Percentiles rank a stretch among this genome's conserved stretches.
These are phyloP conservation scores for Cochlearia excelsa DNA, from an alignment of 345 rosid species.

Conservation along the genomic window DNA sequence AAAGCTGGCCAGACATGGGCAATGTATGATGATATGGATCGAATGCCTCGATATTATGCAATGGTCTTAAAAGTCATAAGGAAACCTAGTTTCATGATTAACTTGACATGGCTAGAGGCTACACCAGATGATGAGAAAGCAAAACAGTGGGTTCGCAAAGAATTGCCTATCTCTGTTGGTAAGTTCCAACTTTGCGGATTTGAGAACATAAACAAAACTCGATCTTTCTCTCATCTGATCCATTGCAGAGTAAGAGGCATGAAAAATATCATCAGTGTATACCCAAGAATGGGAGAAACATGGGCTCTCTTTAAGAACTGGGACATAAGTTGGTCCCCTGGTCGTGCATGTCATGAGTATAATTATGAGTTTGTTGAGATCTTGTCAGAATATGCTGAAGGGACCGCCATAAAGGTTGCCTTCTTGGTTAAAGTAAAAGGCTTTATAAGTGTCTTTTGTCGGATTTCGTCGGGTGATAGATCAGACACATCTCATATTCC, in stretches of 20 bases:
- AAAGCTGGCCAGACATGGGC: conserved; percentile 76
- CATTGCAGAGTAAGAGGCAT: conserved; percentile 35
- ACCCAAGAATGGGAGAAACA: conserved; percentile 64
- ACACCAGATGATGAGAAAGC: conserved; percentile 51
- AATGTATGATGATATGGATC: conserved; percentile 51
- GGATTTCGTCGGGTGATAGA: conserved; percentile 29
- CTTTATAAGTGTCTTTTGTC: conserved; percentile 62
- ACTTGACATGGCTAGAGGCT: conserved; percentile 74
- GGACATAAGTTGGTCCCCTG: conserved; percentile 54
- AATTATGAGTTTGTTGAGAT: conserved; percentile 71
- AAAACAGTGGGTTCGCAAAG: conserved; percentile 45
- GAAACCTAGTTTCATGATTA: conserved; percentile 47
- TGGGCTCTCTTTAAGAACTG: conserved; percentile 91
- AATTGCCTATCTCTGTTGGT: conserved; percentile 69
- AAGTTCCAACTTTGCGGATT: conserved; percentile 43
- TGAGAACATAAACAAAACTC: conserved; percentile 35
- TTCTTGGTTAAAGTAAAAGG: conserved; percentile 65
- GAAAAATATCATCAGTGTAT: conserved; percentile 38
- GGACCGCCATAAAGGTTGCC: conserved; percentile 43
- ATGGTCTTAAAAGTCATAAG: conserved; percentile 47
- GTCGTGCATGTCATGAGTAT: conserved; percentile 32
- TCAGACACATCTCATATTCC: conserved; percentile 36
- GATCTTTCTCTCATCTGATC: conserved; percentile 69
- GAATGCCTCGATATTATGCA: conserved; percentile 88
- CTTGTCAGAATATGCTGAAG: conserved; percentile 50